Evolutionary conservation across 2,329 filamentous ascomycete genomes (phyloP).

Genomic region (Graphium sp.): DNA sequence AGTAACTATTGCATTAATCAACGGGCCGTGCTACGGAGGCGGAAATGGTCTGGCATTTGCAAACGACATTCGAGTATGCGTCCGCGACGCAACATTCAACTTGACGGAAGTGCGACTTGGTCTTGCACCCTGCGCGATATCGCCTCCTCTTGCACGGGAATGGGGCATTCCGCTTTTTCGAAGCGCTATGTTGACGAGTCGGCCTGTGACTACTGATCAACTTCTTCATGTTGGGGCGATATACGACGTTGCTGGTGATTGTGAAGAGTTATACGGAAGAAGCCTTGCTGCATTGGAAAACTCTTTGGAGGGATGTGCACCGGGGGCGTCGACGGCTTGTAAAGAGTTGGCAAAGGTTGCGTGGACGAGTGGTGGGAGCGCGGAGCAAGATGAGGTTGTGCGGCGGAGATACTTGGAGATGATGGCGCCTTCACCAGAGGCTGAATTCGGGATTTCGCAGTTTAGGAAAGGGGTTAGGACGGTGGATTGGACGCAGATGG

Average conservation of each 20-base stretch:
- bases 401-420: constrained; percentile 1
- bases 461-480: constrained; percentile 3
- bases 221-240: constrained; percentile 11
- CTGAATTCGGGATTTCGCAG: constrained; percentile 2
- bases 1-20: constrained; percentile 17
- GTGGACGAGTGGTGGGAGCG: constrained; percentile 6
- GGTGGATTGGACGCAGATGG: constrained; percentile 3
- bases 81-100: constrained; percentile 7
- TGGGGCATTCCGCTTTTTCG: constrained; percentile 15
- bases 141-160: constrained; percentile 16
- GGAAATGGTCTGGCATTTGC: constrained; percentile 20
- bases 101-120: constrained; percentile 18
- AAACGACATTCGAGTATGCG: constrained; percentile 16
- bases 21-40: constrained; percentile 19
- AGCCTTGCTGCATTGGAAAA: constrained; percentile 10
- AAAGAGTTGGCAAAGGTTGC: constrained; percentile 13
- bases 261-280: constrained; percentile 4
- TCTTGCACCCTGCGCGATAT: constrained; percentile 15
- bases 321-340: constrained; percentile 12
- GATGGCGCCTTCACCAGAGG: constrained; percentile 3
- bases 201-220: constrained; percentile 10
- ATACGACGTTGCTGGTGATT: constrained; percentile 8
- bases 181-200: constrained; percentile 16
- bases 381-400: constrained; percentile 2
- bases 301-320: constrained; percentile 9